These are phyloP conservation scores for Leccinum pellstonianum DNA, from an alignment of 768 basidiomycete species.

Conservation along the genomic window DNA sequence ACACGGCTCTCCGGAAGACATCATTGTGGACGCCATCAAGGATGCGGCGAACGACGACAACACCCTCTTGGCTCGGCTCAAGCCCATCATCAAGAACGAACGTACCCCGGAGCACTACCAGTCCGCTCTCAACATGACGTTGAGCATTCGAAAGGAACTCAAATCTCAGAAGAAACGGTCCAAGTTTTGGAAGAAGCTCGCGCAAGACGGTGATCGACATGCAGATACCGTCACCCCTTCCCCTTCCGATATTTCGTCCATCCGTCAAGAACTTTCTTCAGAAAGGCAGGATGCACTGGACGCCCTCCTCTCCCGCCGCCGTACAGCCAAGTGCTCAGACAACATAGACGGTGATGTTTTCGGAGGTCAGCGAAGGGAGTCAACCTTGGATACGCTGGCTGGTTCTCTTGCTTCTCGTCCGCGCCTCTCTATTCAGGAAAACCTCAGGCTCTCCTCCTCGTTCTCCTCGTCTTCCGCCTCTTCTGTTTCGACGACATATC, in stretches of 20 bases:
- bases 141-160: conserved; percentile 45
- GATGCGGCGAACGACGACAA: conserved; percentile 38
- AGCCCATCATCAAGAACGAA: conserved; percentile 34
- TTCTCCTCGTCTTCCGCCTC: conserved; percentile 19
- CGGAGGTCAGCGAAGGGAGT: conserved; percentile 18
- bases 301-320: conserved; percentile 34
- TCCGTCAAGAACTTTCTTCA: conserved; percentile 24
- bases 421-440: conserved; percentile 17
- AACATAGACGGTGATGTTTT: conserved; percentile 25
- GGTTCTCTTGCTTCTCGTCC: conserved; percentile 25
- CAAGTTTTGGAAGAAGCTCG: conserved; percentile 48
- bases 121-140: conserved; percentile 45
- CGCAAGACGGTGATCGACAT: conserved; percentile 32
- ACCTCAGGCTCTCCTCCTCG: conserved; percentile 16
- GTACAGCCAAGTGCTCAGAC: conserved; percentile 10
- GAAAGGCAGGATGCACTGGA: conserved; percentile 38
- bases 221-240: conserved; percentile 28
- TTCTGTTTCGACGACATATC: conserved; percentile 23
- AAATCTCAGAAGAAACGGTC: conserved; percentile 41
- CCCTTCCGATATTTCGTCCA: conserved; percentile 32
- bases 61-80: conserved; percentile 44
- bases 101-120: conserved; percentile 44
- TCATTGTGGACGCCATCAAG: conserved; percentile 43
- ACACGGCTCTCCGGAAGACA: conserved; percentile 39
- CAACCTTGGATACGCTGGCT: conserved; percentile 20